Percentiles rank a stretch among this genome's conserved stretches.
Conservation (phyloP, 805 yeast species). For the Saturnispora galanensis region DNA sequence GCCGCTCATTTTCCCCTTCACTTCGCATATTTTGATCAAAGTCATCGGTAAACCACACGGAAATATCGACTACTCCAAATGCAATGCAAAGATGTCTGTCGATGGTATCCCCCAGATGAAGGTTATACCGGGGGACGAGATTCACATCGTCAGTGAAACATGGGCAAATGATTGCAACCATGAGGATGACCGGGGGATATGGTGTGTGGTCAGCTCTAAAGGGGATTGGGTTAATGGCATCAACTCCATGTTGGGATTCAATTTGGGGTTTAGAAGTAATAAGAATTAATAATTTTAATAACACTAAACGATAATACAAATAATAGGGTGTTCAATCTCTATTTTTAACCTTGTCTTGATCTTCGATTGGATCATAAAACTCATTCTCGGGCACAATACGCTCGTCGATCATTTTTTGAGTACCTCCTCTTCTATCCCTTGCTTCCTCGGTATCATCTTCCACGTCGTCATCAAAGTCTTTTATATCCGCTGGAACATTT, state of each 20-base stretch:
- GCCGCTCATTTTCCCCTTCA: slow-evolving; percentile 73
- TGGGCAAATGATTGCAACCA: slow-evolving; percentile 38
- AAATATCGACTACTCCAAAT: slow-evolving; percentile 17
- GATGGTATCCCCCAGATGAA: slow-evolving; percentile 77
- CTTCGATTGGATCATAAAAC: slow-evolving; percentile 59
- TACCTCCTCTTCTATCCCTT: slow-evolving; percentile 85
- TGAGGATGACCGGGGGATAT: slow-evolving; percentile 45
- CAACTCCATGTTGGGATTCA: slow-evolving; percentile 81
- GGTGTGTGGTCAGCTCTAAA: slow-evolving; percentile 77
- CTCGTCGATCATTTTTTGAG: slow-evolving; percentile 74
- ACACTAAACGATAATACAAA: background rate
- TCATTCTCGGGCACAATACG: slow-evolving; percentile 65
- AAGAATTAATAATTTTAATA: background rate
- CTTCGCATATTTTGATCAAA: slow-evolving; percentile 61
- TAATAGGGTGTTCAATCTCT: background rate
- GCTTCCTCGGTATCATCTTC: slow-evolving; percentile 77
- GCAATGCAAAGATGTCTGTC: slow-evolving; percentile 52
- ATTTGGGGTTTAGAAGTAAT: slow-evolving; percentile 55
- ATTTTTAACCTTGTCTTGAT: slow-evolving; percentile 24
- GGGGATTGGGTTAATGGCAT: slow-evolving; percentile 91
- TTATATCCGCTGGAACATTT: slow-evolving; percentile 80
- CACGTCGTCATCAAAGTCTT: slow-evolving; percentile 67
- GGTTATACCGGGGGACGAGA: slow-evolving; percentile 67
- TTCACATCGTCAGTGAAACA: slow-evolving; percentile 57
- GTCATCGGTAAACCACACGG: slow-evolving; percentile 38